Base-by-base conservation (phyloP, 495 filamentous ascomycete genomes). In the Lasiosphaeris hirsuta region DNA sequence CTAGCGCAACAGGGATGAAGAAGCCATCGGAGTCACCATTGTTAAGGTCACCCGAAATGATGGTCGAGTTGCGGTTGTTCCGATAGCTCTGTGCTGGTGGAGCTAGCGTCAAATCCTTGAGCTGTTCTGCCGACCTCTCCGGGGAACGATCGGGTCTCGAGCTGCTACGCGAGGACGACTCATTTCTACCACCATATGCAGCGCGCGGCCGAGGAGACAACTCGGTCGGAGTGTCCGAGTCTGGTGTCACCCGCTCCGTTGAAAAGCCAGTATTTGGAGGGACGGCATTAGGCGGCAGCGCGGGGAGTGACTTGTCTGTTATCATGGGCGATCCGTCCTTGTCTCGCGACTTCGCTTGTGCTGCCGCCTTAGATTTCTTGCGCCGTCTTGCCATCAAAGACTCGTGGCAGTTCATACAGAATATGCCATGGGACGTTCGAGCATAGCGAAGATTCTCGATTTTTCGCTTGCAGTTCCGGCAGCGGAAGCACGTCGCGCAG, bases 351-450 rank as follows among this genome's bases (percentile, higher is more conserved):
- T 85, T 87, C 53, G 81, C 75, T 61, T 84, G 74, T 33, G 80
- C 75, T 3, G 83, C 74, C 52, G 80, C 83, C 71, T 89, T 87
- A 66, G 86, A 82, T 67, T 92, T 93, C 74, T 99, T 99, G 54
- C 91, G 83, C 62, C 95, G 82, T 56, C 95, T 80, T 45, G 94
- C 91, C 95, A 99, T 99, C 34, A 99, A 73, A n/a, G 90, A 92
- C 68, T 99, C 95, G 68, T 99, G 95, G 68, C 95, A 99, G 67
- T 87, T 92, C 95, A 99, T 99, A 78, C 95, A 99, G 70, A 99
- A 97, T 50, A 97, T 99, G 38, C 95, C 95, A 70, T 97, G 94
- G 10, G 95, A 97, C 0, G 95, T 99, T 56, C 94, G 82, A 15
- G 95, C 95, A 81, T 99, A 99, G 65, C 95, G 89, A 51, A 99